Conservation (phyloP, 805 yeast genomes). For the Yamadazyma akitaensis region DNA sequence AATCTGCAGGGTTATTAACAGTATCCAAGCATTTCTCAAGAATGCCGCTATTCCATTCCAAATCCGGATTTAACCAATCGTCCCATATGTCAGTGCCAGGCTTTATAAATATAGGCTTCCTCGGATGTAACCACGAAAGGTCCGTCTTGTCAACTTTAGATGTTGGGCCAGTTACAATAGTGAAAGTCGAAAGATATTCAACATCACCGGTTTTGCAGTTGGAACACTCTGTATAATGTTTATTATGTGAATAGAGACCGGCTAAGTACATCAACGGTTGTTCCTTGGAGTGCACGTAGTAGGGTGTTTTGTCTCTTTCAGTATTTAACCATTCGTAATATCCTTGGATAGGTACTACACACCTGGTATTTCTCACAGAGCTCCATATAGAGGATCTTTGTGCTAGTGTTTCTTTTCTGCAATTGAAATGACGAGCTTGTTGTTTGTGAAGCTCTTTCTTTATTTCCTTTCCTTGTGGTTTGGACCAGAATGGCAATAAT, state of each 20-base stretch:
- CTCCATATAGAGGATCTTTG: slow-evolving; percentile 57
- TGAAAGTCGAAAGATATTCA: slow-evolving; percentile 45
- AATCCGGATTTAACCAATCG: slow-evolving; percentile 55
- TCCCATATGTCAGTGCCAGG: slow-evolving; percentile 59
- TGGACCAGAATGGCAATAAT: slow-evolving; percentile 66
- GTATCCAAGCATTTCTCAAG: slow-evolving; percentile 38
- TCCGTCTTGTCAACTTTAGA: slow-evolving; percentile 39
- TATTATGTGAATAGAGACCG: slow-evolving; percentile 39
- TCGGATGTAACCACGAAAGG: slow-evolving; percentile 63
- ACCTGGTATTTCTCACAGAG: slow-evolving; percentile 48
- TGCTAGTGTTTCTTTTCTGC: slow-evolving; percentile 60
- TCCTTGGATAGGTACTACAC: slow-evolving; percentile 77
- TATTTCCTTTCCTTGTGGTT: slow-evolving; percentile 35
- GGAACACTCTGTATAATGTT: slow-evolving; percentile 22
- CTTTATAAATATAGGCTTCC: slow-evolving; percentile 73
- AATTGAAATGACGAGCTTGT: slow-evolving; percentile 63
- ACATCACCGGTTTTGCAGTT: slow-evolving; percentile 14
- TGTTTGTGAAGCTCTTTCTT: slow-evolving; percentile 29
- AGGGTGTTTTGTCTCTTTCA: slow-evolving; percentile 52
- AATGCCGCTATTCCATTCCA: slow-evolving; percentile 38
- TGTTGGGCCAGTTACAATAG: slow-evolving; percentile 75
- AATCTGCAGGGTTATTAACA: slow-evolving; percentile 26
- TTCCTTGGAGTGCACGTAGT: slow-evolving; percentile 56
- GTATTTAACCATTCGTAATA: slow-evolving; percentile 76
- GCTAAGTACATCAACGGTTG: slow-evolving; percentile 61